phyloP scores from a whole-genome alignment of 2,329 filamentous ascomycete genomes.

The Malbranchea cinnamomea region DNA sequence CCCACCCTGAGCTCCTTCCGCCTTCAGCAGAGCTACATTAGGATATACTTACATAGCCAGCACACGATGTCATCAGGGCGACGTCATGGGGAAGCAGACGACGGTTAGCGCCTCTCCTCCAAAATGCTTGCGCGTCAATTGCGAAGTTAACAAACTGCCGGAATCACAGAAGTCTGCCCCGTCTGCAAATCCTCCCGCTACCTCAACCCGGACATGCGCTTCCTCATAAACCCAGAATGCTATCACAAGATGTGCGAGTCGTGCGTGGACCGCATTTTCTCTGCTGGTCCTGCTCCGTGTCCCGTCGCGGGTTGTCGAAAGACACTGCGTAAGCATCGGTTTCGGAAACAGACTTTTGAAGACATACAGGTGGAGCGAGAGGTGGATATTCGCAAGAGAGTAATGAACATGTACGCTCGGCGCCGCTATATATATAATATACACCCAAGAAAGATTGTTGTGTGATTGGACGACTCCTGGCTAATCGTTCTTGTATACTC shows the following conservation, averaged over 20 bases:
- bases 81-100: too few relatives aligned
- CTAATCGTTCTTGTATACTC: constrained; percentile 14
- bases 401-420: constrained; percentile 41
- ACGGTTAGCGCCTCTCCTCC: constrained; percentile 4
- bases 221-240: constrained; percentile 95
- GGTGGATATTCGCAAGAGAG: constrained; percentile 74
- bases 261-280: constrained; percentile 90
- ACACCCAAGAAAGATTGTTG: too few relatives aligned
- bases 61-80: too few relatives aligned
- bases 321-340: constrained; percentile 71
- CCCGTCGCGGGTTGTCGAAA: constrained; percentile 78
- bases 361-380: constrained; percentile 82
- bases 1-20: too few relatives aligned
- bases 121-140: constrained; percentile 1
- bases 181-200: constrained; percentile 96
- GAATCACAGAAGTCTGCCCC: constrained; percentile 63
- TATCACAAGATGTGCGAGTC: constrained; percentile 98
- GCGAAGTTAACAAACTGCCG: constrained; percentile 1
- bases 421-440: not conserved
- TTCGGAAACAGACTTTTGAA: constrained; percentile 77
- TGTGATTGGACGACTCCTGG: constrained; percentile 1
- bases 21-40: too few relatives aligned
- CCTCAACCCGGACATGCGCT: constrained; percentile 84
- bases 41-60: too few relatives aligned
- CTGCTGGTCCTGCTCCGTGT: constrained; percentile 77